Percentiles rank a stretch among this genome's conserved stretches.
These are phyloP conservation scores for Amauroascus niger DNA, from an alignment of 2,329 filamentous ascomycete genomes.

Conservation along the genomic window DNA sequence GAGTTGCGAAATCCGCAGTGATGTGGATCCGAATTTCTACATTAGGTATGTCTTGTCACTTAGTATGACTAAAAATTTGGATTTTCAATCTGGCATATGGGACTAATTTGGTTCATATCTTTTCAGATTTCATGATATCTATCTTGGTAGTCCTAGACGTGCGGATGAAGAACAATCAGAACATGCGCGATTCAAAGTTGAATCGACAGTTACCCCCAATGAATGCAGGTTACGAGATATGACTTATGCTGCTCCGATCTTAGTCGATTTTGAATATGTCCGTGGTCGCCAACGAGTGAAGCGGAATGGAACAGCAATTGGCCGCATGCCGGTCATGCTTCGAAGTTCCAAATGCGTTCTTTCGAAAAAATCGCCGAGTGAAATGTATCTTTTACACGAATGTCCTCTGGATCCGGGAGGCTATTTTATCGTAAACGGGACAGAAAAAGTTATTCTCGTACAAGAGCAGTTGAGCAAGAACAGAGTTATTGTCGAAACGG, in stretches of 20 bases:
- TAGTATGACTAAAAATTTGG: background rate
- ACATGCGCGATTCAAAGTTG: constrained; percentile 36
- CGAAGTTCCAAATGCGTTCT: constrained; percentile 89
- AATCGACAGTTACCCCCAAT: constrained; percentile 68
- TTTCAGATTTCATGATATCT: constrained; percentile 66
- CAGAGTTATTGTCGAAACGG: constrained; percentile 90
- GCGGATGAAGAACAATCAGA: constrained; percentile 62
- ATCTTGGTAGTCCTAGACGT: constrained; percentile 71
- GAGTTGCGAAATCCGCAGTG: constrained; percentile 78
- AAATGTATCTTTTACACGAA: constrained; percentile 90
- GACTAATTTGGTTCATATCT: constrained; percentile 1
- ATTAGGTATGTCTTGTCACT: constrained; percentile 49
- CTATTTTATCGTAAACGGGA: constrained; percentile 95
- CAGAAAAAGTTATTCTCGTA: constrained; percentile 96
- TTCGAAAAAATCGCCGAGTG: constrained; percentile 67
- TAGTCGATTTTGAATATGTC: constrained; percentile 84
- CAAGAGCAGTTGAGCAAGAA: constrained; percentile 99
- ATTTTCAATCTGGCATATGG: background rate
- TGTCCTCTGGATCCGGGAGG: constrained; percentile 92
- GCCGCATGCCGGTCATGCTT: constrained; percentile 91
- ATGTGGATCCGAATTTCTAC: constrained; percentile 87
- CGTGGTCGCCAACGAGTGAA: constrained; percentile 68
- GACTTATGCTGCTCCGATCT: constrained; percentile 93
- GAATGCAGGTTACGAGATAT: constrained; percentile 94
- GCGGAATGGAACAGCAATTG: constrained; percentile 66